Base-by-base conservation (phyloP, 192 early-diverging fungal genomes). In the Linnemannia zychae region DNA sequence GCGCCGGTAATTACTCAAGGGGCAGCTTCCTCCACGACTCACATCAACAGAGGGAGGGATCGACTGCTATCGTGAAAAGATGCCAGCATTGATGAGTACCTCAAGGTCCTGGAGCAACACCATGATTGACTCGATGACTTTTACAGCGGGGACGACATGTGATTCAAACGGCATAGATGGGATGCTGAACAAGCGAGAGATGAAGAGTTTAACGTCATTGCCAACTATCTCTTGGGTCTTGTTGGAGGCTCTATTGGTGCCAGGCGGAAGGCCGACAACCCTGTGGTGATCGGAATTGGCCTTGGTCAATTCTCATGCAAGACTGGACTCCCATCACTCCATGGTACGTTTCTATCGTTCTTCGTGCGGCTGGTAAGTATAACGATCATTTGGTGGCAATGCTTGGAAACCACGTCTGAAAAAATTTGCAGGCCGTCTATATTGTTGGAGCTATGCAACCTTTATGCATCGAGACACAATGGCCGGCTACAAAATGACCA, bases 121-220 rank as follows among this genome's bases (percentile, higher is more conserved):
- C 20, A 71, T 4, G 22, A 71, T 17, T 70, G 13, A 0, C 67
- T 70, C 13, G 20, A 46, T 13, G 13, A 22, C 13, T 57, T 77
- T n/a, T 77, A 71, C 70, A 78, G 52, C 37, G 47, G 70, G 18
- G 71, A 48, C 31, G 33, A 65, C 11, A 31, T 24, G 37, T 36
- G 31, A 7, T 71, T 60, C 52, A 78, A 78, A 28, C 60, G 31
- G 17, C 68, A 72, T 28, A 15, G 63, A n/a, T 77, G 48, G 67
- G 76, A 77, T 37, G 34, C 36, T 4, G 24, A 44, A 28, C 24
- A 37, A 18, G 67, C 76, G 20, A 47, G 20, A 22, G 46, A 37
- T 28, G 49, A 53, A 6, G 66, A 47, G 31, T 69, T 49, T 38
- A 15, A 22, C 1, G 2, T 22, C 28, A 48, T 77, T 3, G 17